phyloP scores from a whole-genome alignment of 495 filamentous ascomycete species.

The Podospora pseudopauciseta region DNA sequence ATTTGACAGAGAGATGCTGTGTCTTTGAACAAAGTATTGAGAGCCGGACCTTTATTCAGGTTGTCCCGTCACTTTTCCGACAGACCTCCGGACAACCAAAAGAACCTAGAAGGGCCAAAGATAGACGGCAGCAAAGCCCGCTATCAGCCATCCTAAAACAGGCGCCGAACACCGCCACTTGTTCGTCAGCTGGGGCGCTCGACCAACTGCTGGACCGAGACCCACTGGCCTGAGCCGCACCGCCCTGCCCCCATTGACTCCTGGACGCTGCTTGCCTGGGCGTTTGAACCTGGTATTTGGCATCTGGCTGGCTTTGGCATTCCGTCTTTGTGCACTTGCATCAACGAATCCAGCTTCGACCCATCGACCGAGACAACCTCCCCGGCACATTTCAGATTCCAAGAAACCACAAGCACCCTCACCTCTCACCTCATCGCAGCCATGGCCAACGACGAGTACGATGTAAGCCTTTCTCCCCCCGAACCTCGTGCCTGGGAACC shows the following conservation, averaged over 20 bases:
- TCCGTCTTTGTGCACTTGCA: slow-evolving; percentile 26
- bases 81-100: neutral
- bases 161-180: slow-evolving; percentile 19
- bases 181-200: slow-evolving; percentile 22
- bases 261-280: slow-evolving; percentile 20
- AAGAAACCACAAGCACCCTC: slow-evolving; percentile 20
- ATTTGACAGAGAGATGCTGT: neutral
- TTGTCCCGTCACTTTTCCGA: neutral
- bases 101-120: neutral
- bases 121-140: neutral
- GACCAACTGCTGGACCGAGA: slow-evolving; percentile 24
- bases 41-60: neutral
- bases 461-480: slow-evolving; percentile 67
- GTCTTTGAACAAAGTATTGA: neutral
- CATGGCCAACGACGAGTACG: slow-evolving; percentile 99
- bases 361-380: slow-evolving; percentile 16
- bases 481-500: slow-evolving; percentile 13
- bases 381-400: slow-evolving; percentile 15
- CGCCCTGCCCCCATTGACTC: slow-evolving; percentile 32
- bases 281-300: slow-evolving; percentile 1
- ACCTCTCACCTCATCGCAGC: slow-evolving; percentile 21
- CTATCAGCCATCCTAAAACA: slow-evolving; percentile 4
- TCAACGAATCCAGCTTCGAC: slow-evolving; percentile 16
- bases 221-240: slow-evolving; percentile 34
- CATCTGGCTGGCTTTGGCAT: slow-evolving; percentile 12